phyloP scores from a whole-genome alignment of 768 basidiomycete genomes.

The Auriscalpium microsporum region DNA sequence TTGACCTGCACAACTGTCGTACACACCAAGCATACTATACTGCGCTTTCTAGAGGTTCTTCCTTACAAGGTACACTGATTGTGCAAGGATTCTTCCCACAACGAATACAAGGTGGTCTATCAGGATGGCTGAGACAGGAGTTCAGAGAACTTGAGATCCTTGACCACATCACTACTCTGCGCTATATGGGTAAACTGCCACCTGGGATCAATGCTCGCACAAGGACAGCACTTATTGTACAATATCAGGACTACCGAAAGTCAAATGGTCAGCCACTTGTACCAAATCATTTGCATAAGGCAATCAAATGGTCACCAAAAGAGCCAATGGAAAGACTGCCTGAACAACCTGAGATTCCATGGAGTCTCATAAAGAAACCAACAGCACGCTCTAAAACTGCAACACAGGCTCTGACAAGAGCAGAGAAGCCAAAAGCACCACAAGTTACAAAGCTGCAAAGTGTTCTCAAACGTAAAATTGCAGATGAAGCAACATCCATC shows the following conservation, averaged over 20 bases:
- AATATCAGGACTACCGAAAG: neutral
- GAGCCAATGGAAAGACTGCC: too few species aligned
- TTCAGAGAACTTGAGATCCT: slow-evolving; percentile 11
- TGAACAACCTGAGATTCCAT: too few species aligned
- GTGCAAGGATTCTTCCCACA: slow-evolving; percentile 9
- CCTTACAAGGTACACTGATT: slow-evolving; percentile 10
- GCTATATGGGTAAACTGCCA: neutral
- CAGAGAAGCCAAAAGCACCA: too few species aligned
- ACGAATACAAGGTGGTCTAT: slow-evolving; percentile 5
- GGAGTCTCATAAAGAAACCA: too few species aligned
- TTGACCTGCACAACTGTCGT: slow-evolving; percentile 9
- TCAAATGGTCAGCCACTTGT: neutral
- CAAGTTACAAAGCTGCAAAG: too few species aligned
- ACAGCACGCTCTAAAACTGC: too few species aligned
- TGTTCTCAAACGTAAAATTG: too few species aligned
- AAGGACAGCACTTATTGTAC: neutral
- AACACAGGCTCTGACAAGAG: too few species aligned
- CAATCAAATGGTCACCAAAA: too few species aligned
- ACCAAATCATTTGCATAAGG: too few species aligned
- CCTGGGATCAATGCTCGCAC: neutral
- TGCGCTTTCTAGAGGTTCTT: slow-evolving; percentile 13
- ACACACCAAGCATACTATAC: slow-evolving; percentile 16
- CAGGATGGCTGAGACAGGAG: slow-evolving; percentile 11
- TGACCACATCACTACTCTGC: slow-evolving; percentile 6
- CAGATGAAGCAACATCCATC: too few species aligned